A percentile compares a stretch with the other conserved stretches of the same genome.
These are phyloP conservation scores for Phylloporus sp. DNA, from an alignment of 1,284 basidiomycete species.

Conservation along the genomic window DNA sequence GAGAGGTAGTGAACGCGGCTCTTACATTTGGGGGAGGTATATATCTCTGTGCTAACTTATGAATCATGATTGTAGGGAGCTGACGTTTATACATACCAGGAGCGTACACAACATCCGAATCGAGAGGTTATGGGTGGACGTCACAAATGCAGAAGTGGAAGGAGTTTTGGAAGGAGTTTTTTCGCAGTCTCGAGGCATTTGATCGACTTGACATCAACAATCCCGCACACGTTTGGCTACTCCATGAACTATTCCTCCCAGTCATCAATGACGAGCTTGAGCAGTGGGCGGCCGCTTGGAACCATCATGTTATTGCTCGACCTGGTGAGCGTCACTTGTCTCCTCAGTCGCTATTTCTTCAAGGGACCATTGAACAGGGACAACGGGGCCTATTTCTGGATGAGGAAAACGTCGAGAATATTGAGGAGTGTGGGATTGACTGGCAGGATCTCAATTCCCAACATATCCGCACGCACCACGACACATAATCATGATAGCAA, in stretches of 20 bases:
- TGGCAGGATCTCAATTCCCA: too few relatives aligned
- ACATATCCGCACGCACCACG: too few relatives aligned
- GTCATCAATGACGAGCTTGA: not conserved
- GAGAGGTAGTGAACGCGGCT: not conserved
- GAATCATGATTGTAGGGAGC: too few relatives aligned
- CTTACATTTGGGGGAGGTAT: not conserved
- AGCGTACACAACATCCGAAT: not conserved
- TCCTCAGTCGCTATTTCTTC: not conserved
- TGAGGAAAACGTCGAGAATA: too few relatives aligned
- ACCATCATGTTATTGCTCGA: not conserved
- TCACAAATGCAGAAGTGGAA: not conserved
- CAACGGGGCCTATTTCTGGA: too few relatives aligned
- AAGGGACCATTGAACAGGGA: too few relatives aligned
- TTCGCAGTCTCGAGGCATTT: not conserved
- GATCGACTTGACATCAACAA: not conserved
- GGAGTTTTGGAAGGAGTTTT: not conserved
- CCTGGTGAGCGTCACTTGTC: not conserved
- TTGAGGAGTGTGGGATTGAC: too few relatives aligned
- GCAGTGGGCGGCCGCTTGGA: not conserved
- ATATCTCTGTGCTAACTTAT: not conserved
- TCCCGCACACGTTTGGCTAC: not conserved
- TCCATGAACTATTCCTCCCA: not conserved
- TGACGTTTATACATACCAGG: not conserved
- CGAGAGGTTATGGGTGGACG: not conserved
- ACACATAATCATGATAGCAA: too few relatives aligned